A percentile compares a stretch with the other conserved stretches of the same genome.
These are phyloP conservation scores for Echria macrotheca DNA, from an alignment of 495 filamentous ascomycete genomes.

Conservation along the genomic window DNA sequence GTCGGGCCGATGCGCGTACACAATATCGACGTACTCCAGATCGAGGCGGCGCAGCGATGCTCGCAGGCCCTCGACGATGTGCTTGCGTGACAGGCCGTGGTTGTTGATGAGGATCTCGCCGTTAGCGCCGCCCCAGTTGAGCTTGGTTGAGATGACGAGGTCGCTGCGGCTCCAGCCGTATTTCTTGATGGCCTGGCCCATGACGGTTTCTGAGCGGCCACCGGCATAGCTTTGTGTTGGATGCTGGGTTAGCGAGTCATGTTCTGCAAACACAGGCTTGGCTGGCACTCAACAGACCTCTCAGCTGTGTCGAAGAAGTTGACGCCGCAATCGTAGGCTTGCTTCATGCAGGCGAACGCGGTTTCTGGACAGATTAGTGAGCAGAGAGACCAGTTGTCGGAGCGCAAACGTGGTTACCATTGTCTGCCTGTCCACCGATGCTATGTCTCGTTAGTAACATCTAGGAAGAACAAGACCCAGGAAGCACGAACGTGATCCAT, in stretches of 20 bases:
- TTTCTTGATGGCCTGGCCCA: constrained; percentile 54
- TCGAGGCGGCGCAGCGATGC: constrained; percentile 58
- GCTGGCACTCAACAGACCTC: no score
- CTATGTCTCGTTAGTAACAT: no score
- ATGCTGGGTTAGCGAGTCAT: no score
- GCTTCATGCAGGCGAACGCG: constrained; percentile 59
- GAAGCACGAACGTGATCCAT: constrained; percentile 60
- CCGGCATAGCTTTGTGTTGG: constrained; percentile 31
- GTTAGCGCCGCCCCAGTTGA: constrained; percentile 60
- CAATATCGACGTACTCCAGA: constrained; percentile 63
- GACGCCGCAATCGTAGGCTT: constrained; percentile 65
- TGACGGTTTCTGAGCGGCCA: constrained; percentile 52
- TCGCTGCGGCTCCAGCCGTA: constrained; percentile 62
- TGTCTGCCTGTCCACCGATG: constrained; percentile 39
- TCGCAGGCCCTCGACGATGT: constrained; percentile 62
- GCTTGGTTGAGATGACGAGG: constrained; percentile 65
- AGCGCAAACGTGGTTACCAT: constrained; percentile 3
- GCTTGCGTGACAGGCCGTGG: constrained; percentile 63
- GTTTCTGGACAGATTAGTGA: constrained; percentile 34
- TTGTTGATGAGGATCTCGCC: constrained; percentile 48
- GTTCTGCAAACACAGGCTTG: no score
- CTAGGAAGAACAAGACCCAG: no score
- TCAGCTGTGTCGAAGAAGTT: constrained; percentile 52
- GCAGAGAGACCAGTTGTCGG: background rate
- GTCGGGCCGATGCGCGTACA: constrained; percentile 73